Percentiles rank a stretch among this genome's conserved stretches.
Conservation (phyloP, 2,329 filamentous ascomycete species). For the Macroventuria anomochaeta region DNA sequence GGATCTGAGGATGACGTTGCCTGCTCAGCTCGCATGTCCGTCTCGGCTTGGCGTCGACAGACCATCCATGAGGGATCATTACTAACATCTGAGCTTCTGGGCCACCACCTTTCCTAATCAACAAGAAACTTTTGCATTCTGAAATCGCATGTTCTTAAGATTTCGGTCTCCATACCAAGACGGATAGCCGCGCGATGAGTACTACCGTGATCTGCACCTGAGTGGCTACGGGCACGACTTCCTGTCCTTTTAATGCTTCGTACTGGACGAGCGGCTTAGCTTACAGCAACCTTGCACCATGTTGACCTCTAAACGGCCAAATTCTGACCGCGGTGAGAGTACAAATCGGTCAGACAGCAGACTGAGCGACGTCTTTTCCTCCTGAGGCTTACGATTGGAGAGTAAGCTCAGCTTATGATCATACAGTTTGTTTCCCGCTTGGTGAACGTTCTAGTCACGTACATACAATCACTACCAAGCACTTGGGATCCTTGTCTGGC, state of each 20-base stretch:
- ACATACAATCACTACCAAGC: slow-evolving; percentile 2
- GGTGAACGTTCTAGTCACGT: neutral
- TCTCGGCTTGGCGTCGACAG: slow-evolving; percentile 22
- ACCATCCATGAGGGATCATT: slow-evolving; percentile 20
- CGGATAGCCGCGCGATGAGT: slow-evolving; percentile 20
- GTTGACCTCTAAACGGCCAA: slow-evolving; percentile 1
- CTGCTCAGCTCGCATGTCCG: slow-evolving; percentile 6
- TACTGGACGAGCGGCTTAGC: slow-evolving; percentile 4
- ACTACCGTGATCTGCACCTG: slow-evolving; percentile 8
- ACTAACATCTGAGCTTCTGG: slow-evolving; percentile 36
- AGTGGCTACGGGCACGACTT: slow-evolving; percentile 6
- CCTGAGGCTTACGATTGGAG: neutral
- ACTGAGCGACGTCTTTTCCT: neutral
- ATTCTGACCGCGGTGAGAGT: slow-evolving; percentile 2
- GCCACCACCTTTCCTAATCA: slow-evolving; percentile 27
- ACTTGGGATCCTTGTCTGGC: slow-evolving; percentile 10
- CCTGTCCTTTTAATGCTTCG: neutral
- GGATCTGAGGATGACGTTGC: slow-evolving; percentile 11
- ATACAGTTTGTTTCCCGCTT: neutral
- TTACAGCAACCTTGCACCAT: slow-evolving; percentile 4
- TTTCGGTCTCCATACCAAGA: slow-evolving; percentile 22
- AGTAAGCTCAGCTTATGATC: neutral
- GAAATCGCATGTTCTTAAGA: slow-evolving; percentile 15
- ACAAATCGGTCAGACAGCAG: slow-evolving; percentile 5
- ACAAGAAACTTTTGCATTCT: slow-evolving; percentile 15